A percentile compares a stretch with the other conserved stretches of the same genome.
Conservation (phyloP, 331 rosid species). For the Arachis monticola region DNA sequence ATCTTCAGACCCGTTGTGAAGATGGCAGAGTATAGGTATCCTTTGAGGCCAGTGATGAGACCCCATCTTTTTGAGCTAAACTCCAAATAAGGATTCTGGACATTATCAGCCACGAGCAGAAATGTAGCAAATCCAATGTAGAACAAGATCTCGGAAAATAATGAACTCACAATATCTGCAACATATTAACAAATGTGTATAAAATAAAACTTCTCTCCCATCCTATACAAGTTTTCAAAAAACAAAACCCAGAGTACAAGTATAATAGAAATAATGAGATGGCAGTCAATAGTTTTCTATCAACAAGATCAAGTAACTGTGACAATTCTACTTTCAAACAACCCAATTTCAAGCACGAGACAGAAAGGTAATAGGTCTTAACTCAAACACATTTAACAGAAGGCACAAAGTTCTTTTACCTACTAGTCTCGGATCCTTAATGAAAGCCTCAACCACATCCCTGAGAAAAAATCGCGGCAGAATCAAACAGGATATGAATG, state of each 20-base stretch:
- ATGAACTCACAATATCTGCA: conserved; percentile 73
- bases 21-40: conserved; percentile 71
- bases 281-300: neutral
- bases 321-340: conserved; percentile 8
- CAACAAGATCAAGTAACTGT: conserved; percentile 20
- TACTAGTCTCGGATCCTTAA: conserved; percentile 61
- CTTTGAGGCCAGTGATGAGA: conserved; percentile 90
- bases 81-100: conserved; percentile 86
- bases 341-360: conserved; percentile 9
- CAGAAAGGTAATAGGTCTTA: neutral
- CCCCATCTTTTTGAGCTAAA: conserved; percentile 94
- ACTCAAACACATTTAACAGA: conserved; percentile 6
- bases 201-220: conserved; percentile 11
- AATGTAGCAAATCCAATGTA: conserved; percentile 73
- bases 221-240: conserved; percentile 5
- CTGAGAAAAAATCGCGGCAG: conserved; percentile 71
- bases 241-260: conserved; percentile 1
- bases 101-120: conserved; percentile 67
- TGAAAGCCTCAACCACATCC: conserved; percentile 50
- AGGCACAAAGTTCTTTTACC: conserved; percentile 52
- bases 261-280: neutral
- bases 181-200: conserved; percentile 34
- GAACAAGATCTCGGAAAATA: conserved; percentile 63
- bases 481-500: conserved; percentile 67
- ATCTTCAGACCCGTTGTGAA: conserved; percentile 73